These are phyloP conservation scores for Neopestalotiopsis rosae DNA, from an alignment of 2,329 filamentous ascomycete species.

Conservation along the genomic window DNA sequence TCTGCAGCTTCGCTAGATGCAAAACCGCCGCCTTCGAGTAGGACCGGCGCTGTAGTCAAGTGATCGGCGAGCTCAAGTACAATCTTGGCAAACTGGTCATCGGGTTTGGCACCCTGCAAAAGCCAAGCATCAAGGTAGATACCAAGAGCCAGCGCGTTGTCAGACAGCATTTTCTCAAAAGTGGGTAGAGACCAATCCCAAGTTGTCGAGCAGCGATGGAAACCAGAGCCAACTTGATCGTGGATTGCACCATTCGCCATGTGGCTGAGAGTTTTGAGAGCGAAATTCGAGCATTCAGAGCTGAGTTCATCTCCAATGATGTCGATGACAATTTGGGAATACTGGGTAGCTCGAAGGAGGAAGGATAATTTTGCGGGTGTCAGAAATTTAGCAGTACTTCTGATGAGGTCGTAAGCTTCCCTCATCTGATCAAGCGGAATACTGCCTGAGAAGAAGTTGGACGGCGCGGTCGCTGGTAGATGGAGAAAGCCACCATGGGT, in stretches of 20 bases:
- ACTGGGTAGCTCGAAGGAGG: slow-evolving; percentile 74
- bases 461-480: slow-evolving; percentile 14
- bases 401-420: slow-evolving; percentile 84
- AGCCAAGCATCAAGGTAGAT: slow-evolving; percentile 89
- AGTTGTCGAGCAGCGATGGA: slow-evolving; percentile 83
- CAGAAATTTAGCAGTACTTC: slow-evolving; percentile 82
- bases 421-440: slow-evolving; percentile 90
- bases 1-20: slow-evolving; percentile 91
- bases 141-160: slow-evolving; percentile 84
- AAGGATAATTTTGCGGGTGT: slow-evolving; percentile 87
- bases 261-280: slow-evolving; percentile 76
- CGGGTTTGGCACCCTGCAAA: slow-evolving; percentile 52
- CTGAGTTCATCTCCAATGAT: slow-evolving; percentile 87
- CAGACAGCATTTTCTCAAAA: slow-evolving; percentile 96
- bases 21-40: slow-evolving; percentile 74
- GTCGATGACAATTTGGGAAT: slow-evolving; percentile 76
- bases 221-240: slow-evolving; percentile 63
- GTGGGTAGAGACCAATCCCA: slow-evolving; percentile 92
- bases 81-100: slow-evolving; percentile 76
- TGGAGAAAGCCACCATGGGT: slow-evolving; percentile 80
- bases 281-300: slow-evolving; percentile 76
- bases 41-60: slow-evolving; percentile 73
- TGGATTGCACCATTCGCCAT: slow-evolving; percentile 65
- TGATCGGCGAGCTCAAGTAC: slow-evolving; percentile 89
- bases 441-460: slow-evolving; percentile 24